Evolutionary conservation across 169 alveolate species (phyloP), one percentile per base, ranked within the genome.

Genomic region (Plasmodium coatneyi): DNA sequence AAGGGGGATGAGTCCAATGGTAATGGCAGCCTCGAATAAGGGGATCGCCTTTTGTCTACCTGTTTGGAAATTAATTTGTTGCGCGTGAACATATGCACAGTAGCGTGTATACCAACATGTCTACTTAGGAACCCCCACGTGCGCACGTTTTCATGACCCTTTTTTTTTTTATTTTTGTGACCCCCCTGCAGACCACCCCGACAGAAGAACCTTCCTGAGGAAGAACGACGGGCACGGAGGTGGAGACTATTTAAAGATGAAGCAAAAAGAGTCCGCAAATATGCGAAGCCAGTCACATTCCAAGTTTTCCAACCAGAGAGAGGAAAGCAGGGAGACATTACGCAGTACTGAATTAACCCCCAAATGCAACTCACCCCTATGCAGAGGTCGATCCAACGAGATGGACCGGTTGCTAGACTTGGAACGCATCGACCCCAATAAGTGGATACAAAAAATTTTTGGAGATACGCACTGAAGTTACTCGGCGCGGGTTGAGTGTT

Each of bases 161-260:
- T 72, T 16, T 32, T 49, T 19, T 79, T 39, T 82, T 56, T 56
- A 10, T 41, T 19, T 30, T 30, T 30, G 28, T 25, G 19, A 5
- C 19, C 36, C 34, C 14, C 28, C 6, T 54, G 41, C 71, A 84
- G 84, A 16, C 14, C 6, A n/a, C 9, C 39, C 81, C 16, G 5
- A 41, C 1, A n/a, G 81, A 14, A 54, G 41, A 30, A 10, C 54
- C 39, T 86, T 74, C 30, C 86, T 86, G 10, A 86, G 70, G 32
- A 86, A 86, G 54, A 86, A 76, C 14, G 71, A 74, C 28, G 86
- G 93, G 0, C 80, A 60, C 7, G 93, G 93, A 28, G 93, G 93
- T 19, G 93, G 93, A n/a, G 80, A 86, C 28, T 86, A 86, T 36
- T 49, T 86, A 70, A 86, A 86, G 41, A 28, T 84, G 14, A 84